phyloP scores from a whole-genome alignment of 495 filamentous ascomycete genomes.

The Penicillium canescens region DNA sequence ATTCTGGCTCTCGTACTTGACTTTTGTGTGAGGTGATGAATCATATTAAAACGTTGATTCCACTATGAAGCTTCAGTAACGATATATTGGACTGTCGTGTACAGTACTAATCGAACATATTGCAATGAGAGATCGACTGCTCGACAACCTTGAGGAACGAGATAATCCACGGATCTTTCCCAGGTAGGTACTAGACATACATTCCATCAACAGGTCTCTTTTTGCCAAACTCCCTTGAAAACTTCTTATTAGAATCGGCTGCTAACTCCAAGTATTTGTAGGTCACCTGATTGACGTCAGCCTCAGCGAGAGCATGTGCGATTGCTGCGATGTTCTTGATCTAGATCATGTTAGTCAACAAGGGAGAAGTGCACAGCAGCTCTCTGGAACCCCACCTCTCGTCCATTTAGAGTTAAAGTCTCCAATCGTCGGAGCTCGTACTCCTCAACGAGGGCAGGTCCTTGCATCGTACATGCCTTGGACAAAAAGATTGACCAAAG shows the following conservation, averaged over 20 bases:
- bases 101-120: slow-evolving; percentile 8
- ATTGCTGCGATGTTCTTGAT: slow-evolving; percentile 26
- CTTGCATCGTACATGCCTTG: slow-evolving; percentile 15
- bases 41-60: slow-evolving; percentile 6
- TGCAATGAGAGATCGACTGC: not conserved
- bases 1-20: slow-evolving; percentile 10
- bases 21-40: slow-evolving; percentile 4
- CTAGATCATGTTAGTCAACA: slow-evolving; percentile 12
- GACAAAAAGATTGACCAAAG: slow-evolving; percentile 23
- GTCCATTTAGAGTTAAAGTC: slow-evolving; percentile 21
- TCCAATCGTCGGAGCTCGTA: slow-evolving; percentile 17
- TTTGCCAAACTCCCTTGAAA: slow-evolving; percentile 19
- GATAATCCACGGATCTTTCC: not conserved
- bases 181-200: slow-evolving; percentile 9
- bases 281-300: slow-evolving; percentile 10
- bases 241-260: slow-evolving; percentile 21
- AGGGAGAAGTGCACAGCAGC: not conserved
- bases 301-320: slow-evolving; percentile 19
- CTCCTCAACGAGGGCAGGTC: slow-evolving; percentile 16
- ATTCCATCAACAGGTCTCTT: slow-evolving; percentile 8
- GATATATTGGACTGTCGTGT: slow-evolving; percentile 9
- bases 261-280: slow-evolving; percentile 24
- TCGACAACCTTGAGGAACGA: not conserved
- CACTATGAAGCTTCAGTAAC: slow-evolving; percentile 7
- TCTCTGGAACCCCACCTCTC: slow-evolving; percentile 20